Conservation (phyloP, 306 rosid genomes). For the Dalbergia cultrata region DNA sequence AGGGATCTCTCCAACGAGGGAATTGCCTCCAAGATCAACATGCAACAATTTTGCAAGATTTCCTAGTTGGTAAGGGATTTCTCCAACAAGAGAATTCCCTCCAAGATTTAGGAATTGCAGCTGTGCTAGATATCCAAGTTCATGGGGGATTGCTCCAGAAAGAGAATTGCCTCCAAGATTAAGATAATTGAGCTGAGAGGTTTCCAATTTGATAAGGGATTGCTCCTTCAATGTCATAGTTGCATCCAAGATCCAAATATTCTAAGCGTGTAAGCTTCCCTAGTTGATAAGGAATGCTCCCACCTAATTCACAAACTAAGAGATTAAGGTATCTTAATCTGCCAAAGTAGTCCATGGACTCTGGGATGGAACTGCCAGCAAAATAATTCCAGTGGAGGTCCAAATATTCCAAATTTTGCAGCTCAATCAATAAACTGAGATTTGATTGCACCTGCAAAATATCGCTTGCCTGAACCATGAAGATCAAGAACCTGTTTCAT, state of each 20-base stretch:
- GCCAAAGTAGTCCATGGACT: too few relatives aligned
- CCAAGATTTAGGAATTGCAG: neutral
- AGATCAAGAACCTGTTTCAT: constrained; percentile 26
- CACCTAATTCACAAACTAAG: neutral
- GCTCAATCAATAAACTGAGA: neutral
- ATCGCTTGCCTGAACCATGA: rapidly evolving
- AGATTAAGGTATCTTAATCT: neutral
- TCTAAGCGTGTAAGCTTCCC: neutral
- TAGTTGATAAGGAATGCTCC: too few relatives aligned
- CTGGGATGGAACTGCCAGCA: too few relatives aligned
- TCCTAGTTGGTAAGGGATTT: neutral
- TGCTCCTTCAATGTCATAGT: neutral
- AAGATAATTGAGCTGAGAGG: too few relatives aligned
- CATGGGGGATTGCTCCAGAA: neutral
- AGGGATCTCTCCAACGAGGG: neutral
- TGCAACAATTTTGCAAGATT: neutral
- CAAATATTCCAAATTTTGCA: neutral
- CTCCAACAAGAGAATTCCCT: neutral
- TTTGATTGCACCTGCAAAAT: neutral
- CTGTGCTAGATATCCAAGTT: neutral
- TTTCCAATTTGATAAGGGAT: too few relatives aligned
- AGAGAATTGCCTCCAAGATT: neutral
- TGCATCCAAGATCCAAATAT: neutral
- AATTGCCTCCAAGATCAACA: neutral
- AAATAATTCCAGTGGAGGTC: neutral